Conservation (phyloP, 345 rosid genomes). For the Streptanthus diversifolius region DNA sequence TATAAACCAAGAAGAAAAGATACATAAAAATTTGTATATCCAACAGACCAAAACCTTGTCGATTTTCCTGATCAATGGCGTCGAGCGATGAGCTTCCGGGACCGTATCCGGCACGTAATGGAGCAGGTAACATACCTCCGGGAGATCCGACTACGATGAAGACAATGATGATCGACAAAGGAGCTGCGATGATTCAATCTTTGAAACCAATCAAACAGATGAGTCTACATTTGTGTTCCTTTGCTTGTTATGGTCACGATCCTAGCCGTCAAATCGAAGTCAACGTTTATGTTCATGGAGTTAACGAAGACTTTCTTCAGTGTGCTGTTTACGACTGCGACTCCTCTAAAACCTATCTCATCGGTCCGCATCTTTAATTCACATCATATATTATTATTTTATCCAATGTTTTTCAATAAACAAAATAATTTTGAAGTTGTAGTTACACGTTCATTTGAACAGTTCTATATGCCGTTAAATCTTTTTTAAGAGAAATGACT, state of each 20-base stretch:
- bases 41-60: background rate
- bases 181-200: constrained; percentile 54
- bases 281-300: constrained; percentile 49
- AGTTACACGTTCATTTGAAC: background rate
- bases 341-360: constrained; percentile 48
- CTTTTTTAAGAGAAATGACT: background rate
- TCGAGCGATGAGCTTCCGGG: constrained; percentile 37
- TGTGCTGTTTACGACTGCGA: constrained; percentile 65
- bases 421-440: background rate
- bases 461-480: background rate
- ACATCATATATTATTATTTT: background rate
- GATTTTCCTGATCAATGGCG: background rate
- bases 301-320: constrained; percentile 71
- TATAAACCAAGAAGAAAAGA: background rate
- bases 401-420: background rate
- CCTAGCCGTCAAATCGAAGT: constrained; percentile 68
- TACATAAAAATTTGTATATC: background rate
- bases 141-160: constrained; percentile 46
- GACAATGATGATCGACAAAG: constrained; percentile 44
- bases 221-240: constrained; percentile 62
- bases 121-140: constrained; percentile 32
- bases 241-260: constrained; percentile 64
- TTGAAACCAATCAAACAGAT: constrained; percentile 59
- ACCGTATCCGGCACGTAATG: constrained; percentile 26
- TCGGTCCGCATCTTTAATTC: constrained; percentile 33